Evolutionary conservation across 768 basidiomycete genomes (phyloP).

Genomic region (Pulveroboletus sp.): DNA sequence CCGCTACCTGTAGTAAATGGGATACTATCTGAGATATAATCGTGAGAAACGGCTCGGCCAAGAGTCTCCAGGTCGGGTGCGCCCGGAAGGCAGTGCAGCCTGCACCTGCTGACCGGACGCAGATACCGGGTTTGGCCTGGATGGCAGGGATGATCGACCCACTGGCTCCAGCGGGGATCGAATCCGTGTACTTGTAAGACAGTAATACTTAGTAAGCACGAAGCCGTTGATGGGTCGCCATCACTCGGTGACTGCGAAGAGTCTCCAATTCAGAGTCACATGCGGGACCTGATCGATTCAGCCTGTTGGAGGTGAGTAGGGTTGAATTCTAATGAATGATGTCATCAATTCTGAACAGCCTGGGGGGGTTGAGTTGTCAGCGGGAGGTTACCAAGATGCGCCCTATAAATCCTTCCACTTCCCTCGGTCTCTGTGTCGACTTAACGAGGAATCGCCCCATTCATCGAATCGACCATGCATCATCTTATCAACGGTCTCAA

Average conservation of each 20-base stretch:
- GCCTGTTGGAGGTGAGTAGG: too few species aligned
- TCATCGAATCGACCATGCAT: not conserved
- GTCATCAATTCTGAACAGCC: not conserved
- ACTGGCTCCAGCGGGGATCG: not conserved
- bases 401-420: not conserved
- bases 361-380: not conserved
- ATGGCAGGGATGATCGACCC: not conserved
- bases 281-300: not conserved
- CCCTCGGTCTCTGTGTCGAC: not conserved
- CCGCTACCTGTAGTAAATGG: too few species aligned
- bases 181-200: not conserved
- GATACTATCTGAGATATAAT: too few species aligned
- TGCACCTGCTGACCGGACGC: too few species aligned
- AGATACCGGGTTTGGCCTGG: conserved; percentile 10
- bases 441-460: not conserved
- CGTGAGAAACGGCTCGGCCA: too few species aligned
- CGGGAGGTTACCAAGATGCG: not conserved
- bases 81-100: too few species aligned
- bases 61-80: too few species aligned
- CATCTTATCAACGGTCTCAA: conserved; percentile 1
- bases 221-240: too few species aligned
- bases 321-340: not conserved
- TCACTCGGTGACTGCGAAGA: too few species aligned
- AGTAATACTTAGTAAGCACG: too few species aligned
- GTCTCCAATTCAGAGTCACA: too few species aligned